These are phyloP conservation scores for Paragyromitra xinjiangensis DNA, from an alignment of 495 filamentous ascomycete species.

Conservation along the genomic window DNA sequence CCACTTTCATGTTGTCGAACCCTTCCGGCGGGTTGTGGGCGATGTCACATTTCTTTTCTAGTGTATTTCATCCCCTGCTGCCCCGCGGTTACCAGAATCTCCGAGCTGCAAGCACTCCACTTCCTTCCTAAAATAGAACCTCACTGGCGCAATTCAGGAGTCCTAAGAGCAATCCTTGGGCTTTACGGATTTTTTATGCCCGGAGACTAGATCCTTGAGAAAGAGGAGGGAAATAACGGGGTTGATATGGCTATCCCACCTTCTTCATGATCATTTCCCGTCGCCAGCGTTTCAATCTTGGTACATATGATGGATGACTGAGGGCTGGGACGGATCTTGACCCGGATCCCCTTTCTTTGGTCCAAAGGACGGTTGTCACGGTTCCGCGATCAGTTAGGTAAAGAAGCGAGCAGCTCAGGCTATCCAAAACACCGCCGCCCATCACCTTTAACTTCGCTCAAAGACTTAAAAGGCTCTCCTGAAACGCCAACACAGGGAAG, in stretches of 20 bases:
- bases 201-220: neutral
- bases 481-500: slow-evolving; percentile 11
- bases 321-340: slow-evolving; percentile 18
- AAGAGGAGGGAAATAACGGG: neutral
- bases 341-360: slow-evolving; percentile 22
- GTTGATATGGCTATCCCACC: slow-evolving; percentile 8
- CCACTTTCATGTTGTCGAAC: slow-evolving; percentile 34
- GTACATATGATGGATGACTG: neutral
- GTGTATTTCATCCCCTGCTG: slow-evolving; percentile 23
- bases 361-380: slow-evolving; percentile 16
- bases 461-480: slow-evolving; percentile 5
- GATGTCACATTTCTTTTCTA: slow-evolving; percentile 29
- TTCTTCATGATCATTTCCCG: slow-evolving; percentile 24
- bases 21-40: slow-evolving; percentile 32
- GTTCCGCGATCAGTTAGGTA: slow-evolving; percentile 35
- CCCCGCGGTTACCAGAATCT: slow-evolving; percentile 35
- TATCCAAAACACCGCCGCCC: slow-evolving; percentile 5
- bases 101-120: slow-evolving; percentile 18
- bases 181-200: neutral
- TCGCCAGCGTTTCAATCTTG: slow-evolving; percentile 14
- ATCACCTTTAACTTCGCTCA: slow-evolving; percentile 12
- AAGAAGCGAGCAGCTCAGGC: slow-evolving; percentile 2
- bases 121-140: slow-evolving; percentile 29
- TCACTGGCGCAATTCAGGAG: slow-evolving; percentile 39
- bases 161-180: slow-evolving; percentile 23